These are phyloP conservation scores for Aureobasidium sp. DNA, from an alignment of 2,329 filamentous ascomycete genomes.

Conservation along the genomic window DNA sequence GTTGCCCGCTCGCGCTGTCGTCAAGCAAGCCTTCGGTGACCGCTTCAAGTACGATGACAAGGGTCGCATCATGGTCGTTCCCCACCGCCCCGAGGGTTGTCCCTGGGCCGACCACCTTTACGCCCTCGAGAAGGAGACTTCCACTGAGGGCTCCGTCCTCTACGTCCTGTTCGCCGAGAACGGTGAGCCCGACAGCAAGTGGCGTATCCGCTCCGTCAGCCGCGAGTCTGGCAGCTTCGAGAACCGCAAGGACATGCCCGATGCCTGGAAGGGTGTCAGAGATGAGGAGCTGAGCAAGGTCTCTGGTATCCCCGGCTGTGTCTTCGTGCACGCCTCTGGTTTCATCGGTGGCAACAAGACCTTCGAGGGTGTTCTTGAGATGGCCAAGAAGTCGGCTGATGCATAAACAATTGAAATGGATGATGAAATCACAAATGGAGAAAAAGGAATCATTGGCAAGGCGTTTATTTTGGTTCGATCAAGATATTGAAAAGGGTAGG, in stretches of 20 bases:
- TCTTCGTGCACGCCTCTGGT: slow-evolving; percentile 90
- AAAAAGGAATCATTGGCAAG: too few relatives aligned
- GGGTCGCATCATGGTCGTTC: slow-evolving; percentile 74
- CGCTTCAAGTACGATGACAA: slow-evolving; percentile 62
- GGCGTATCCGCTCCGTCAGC: slow-evolving; percentile 91
- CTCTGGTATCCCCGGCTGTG: slow-evolving; percentile 61
- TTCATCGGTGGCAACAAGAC: slow-evolving; percentile 96
- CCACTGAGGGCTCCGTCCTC: slow-evolving; percentile 50
- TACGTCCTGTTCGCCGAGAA: slow-evolving; percentile 92
- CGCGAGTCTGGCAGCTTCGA: slow-evolving; percentile 78
- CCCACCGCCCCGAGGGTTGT: slow-evolving; percentile 57
- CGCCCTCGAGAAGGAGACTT: slow-evolving; percentile 62
- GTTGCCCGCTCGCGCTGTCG: slow-evolving; percentile 78
- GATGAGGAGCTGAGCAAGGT: slow-evolving; percentile 77
- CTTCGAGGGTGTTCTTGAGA: slow-evolving; percentile 76
- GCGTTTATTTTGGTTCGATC: too few relatives aligned
- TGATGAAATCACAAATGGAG: too few relatives aligned
- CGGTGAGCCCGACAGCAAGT: slow-evolving; percentile 67
- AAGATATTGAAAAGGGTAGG: too few relatives aligned
- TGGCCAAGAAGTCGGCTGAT: slow-evolving; percentile 70
- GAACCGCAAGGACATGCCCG: slow-evolving; percentile 84
- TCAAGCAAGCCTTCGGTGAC: slow-evolving; percentile 66
- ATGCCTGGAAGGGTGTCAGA: slow-evolving; percentile 84
- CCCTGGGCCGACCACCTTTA: slow-evolving; percentile 98
- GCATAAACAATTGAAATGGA: slow-evolving; percentile 19